Evolutionary conservation across 306 rosid species (phyloP).

Genomic region (Clitoria ternatea): DNA sequence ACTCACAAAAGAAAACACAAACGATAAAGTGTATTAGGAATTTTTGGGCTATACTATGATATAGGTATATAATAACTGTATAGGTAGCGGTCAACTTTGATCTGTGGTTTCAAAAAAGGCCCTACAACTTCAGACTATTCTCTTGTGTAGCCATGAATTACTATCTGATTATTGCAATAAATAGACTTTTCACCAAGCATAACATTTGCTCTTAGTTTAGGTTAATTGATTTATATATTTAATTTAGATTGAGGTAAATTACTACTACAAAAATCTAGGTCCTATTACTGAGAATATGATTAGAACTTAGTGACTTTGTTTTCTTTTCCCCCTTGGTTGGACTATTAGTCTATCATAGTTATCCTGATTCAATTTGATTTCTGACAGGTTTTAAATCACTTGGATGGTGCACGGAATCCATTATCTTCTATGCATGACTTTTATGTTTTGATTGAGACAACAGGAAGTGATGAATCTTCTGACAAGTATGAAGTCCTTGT

Average conservation of each 20-base stretch:
- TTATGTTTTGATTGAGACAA: slow-evolving; percentile 87
- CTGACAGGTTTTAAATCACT: slow-evolving; percentile 62
- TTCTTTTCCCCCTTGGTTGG: slow-evolving; percentile 2
- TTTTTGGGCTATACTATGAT: neutral
- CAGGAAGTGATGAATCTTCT: slow-evolving; percentile 82
- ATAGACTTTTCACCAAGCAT: neutral
- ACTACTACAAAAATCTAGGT: neutral
- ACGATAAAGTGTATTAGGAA: neutral
- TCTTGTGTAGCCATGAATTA: slow-evolving; percentile 1
- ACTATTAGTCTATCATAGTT: no score
- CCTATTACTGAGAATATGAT: slow-evolving; percentile 5
- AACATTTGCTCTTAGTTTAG: neutral
- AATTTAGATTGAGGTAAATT: neutral
- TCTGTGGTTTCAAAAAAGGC: neutral
- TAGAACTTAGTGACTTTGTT: neutral
- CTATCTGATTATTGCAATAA: slow-evolving; percentile 5
- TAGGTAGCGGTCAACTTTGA: slow-evolving; percentile 14
- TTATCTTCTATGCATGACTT: slow-evolving; percentile 72
- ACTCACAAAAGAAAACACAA: neutral
- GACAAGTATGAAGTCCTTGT: slow-evolving; percentile 52
- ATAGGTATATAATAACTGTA: neutral
- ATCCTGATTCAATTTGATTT: slow-evolving; percentile 28
- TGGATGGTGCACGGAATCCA: slow-evolving; percentile 91
- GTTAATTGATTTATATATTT: neutral
- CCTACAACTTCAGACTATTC: neutral